Base-by-base conservation (phyloP, 768 basidiomycete genomes). In the Tulasnella sp. region DNA sequence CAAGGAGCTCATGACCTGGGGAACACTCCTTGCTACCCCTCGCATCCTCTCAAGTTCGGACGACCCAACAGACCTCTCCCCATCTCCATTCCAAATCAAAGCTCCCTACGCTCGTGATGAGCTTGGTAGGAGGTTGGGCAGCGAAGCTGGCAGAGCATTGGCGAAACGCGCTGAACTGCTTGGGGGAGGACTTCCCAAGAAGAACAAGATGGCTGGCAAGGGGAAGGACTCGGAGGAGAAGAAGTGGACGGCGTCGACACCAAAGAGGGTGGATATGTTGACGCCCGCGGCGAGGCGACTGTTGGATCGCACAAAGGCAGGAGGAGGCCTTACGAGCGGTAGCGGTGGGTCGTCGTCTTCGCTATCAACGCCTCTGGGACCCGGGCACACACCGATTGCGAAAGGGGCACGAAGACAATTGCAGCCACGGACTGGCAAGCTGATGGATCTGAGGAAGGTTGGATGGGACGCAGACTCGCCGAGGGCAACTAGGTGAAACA, bases 1-100 rank as follows among this genome's bases (percentile, higher is more conserved):
- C 53, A 91, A 92, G 66, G 85, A 97, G 64, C 79, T 99, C 15
- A 92, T 98, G 86, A 99, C 96, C 11, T 93, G 91, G 92, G 96
- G 96, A 1, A 92, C 91, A 11, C 76, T 98, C 22, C 82, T 84
- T 63, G 85, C 88, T 15, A 98, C 96, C 8, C 96, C 96, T 2
- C 84, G 94, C 54, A 78, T 96, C 3, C 78, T 98, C 63, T 81
- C 82, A 10, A 74, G 78, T 65, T 72, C 77, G 9, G 78, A 82
- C 34, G 79, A 85, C 64, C 73, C 77, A 3, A 68, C 72, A 2
- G 58, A 63, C 8, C 64, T 67, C 17, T 76, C 71, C 49, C 61
- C 63, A 10, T 83, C 83, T 9, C 82, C 86, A 2, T 99, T 97
- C 72, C 82, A 79, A 38, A 79, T 99, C 58, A 77, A 83, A 0